Evolutionary conservation across 345 rosid species (phyloP), one percentile per base, ranked within the genome.

Genomic region (Raphanus sativus): DNA sequence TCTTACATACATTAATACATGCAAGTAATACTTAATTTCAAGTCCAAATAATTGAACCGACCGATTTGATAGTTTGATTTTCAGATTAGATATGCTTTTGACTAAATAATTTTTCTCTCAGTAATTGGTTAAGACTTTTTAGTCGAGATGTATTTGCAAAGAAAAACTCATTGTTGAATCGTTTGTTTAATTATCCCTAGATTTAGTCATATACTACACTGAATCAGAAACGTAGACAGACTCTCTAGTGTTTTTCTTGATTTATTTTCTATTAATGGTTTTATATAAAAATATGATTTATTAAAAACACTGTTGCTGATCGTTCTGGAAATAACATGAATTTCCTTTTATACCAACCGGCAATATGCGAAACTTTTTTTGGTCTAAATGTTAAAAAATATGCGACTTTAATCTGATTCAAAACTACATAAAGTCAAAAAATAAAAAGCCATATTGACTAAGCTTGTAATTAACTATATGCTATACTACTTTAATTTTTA

Each of bases 351-450:
- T 50, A 78, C 77, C 73, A 72, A 73, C 74, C 77, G 67, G 76
- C 72, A 73, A 67, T 16, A 60, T 72, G 48, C 15, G 48, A 67
- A 21, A 21, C 1, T 21, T 21, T 21, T 21, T 21, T 21, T 21
- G 21, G 21, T 21, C 21, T 21, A 21, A 21, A 21, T 21, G 21
- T 21, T 21, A 21, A 21, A 21, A 21, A 21, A 21, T 21, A 21
- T 72, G 48, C 15, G 48, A 67, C 74, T 73, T 73, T 62, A 67
- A 21, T 62, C 77, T 36, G 65, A 67, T 67, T 79, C 78, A 68
- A 78, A 78, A 73, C 48, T 67, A 59, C 69, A 25, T 34, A 78
- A 73, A 60, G 64, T 60, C 4, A 16, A 17, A 70, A 13, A 45
- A 50, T 1, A n/a, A 61, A 24, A 42, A 58, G 55, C 7, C 62